These are phyloP conservation scores for Cucurbita argyrosperma DNA, from an alignment of 306 rosid species.

Conservation along the genomic window DNA sequence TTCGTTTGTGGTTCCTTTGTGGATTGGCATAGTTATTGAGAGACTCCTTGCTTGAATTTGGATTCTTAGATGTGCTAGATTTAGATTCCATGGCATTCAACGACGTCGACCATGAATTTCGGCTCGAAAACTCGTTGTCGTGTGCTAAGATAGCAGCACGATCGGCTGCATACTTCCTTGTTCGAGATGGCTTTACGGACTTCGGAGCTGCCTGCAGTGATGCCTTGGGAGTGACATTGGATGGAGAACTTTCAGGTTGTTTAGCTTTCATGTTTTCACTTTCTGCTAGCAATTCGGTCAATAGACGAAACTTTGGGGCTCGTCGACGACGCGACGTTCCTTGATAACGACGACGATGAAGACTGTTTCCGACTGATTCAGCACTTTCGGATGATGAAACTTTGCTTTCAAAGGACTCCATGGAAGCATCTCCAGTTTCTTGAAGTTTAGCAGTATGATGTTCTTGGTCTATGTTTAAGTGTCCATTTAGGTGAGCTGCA, in stretches of 20 bases:
- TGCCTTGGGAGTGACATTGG: slow-evolving; percentile 21
- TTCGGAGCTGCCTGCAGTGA: slow-evolving; percentile 10
- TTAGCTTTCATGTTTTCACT: slow-evolving; percentile 33
- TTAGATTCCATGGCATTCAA: slow-evolving; percentile 28
- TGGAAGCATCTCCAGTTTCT: slow-evolving; percentile 15
- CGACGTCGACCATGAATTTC: slow-evolving; percentile 15
- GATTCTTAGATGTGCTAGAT: slow-evolving; percentile 25
- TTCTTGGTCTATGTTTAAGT: slow-evolving; percentile 12
- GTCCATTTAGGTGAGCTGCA: slow-evolving; percentile 20
- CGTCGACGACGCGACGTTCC: slow-evolving; percentile 47
- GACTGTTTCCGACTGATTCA: slow-evolving; percentile 23
- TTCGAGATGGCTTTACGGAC: no score
- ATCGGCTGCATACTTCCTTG: slow-evolving; percentile 3
- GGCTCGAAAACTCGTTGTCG: slow-evolving; percentile 19
- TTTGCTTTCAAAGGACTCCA: slow-evolving; percentile 22
- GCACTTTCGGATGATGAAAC: slow-evolving; percentile 27
- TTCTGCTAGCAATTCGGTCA: slow-evolving; percentile 61
- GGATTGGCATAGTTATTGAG: slow-evolving; percentile 26
- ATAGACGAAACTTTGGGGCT: slow-evolving; percentile 59
- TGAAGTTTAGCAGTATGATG: slow-evolving; percentile 14
- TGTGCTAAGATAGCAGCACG: slow-evolving; percentile 15
- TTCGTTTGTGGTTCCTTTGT: slow-evolving; percentile 27
- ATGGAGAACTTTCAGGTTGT: slow-evolving; percentile 22
- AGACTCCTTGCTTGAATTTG: slow-evolving; percentile 42
- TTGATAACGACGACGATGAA: slow-evolving; percentile 25